Conservation (phyloP, 2,329 filamentous ascomycete species). For the Colletotrichum spaethianum region DNA sequence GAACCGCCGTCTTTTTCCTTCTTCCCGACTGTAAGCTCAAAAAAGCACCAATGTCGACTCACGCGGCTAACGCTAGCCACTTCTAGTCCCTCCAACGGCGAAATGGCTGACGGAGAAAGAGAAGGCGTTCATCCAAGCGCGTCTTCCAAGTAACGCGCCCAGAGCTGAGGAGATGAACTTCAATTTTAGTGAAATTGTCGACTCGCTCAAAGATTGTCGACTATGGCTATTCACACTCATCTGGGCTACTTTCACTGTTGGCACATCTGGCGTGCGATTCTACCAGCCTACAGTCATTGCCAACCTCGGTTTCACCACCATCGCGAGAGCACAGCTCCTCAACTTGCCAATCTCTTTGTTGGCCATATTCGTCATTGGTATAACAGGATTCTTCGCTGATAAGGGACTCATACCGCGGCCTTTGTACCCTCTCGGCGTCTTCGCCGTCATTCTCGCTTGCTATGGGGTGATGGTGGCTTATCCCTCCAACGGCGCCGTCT, state of each 20-base stretch:
- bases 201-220: constrained; percentile 55
- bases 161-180: constrained; percentile 58
- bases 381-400: constrained; percentile 59
- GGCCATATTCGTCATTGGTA: constrained; percentile 57
- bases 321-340: constrained; percentile 62
- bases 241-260: constrained; percentile 61
- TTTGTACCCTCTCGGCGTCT: constrained; percentile 58
- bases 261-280: constrained; percentile 57
- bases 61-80: constrained; percentile 52
- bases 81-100: constrained; percentile 59
- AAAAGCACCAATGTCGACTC: constrained; percentile 53
- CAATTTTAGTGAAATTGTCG: constrained; percentile 54
- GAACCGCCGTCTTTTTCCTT: constrained; percentile 64
- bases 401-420: constrained; percentile 59
- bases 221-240: constrained; percentile 62
- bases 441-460: constrained; percentile 59
- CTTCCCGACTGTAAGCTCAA: constrained; percentile 64
- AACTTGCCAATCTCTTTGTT: constrained; percentile 62
- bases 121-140: constrained; percentile 63
- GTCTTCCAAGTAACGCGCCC: constrained; percentile 60
- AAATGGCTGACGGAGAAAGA: constrained; percentile 61
- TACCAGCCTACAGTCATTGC: constrained; percentile 61
- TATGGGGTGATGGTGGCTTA: constrained; percentile 62
- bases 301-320: constrained; percentile 54
- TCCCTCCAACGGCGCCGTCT: constrained; percentile 61